These are phyloP conservation scores for Dichomitus squalens DNA, from an alignment of 1,284 basidiomycete genomes.

Conservation along the genomic window DNA sequence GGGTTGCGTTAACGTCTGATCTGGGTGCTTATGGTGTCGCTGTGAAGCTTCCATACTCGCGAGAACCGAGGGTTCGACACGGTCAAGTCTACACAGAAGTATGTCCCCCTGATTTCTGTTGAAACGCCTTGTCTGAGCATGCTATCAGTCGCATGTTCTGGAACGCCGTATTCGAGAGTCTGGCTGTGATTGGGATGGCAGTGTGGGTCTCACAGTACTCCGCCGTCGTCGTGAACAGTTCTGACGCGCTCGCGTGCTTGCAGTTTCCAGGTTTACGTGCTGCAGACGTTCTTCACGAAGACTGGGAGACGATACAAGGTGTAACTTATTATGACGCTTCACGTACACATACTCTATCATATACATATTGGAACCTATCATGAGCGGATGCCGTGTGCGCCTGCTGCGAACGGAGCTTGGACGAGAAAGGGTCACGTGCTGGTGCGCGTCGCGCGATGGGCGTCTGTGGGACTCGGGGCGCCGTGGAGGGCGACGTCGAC, in stretches of 20 bases:
- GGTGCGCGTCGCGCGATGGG: no score
- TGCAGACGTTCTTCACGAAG: slow-evolving; percentile 93
- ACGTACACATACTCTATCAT: slow-evolving; percentile 10
- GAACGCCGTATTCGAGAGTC: slow-evolving; percentile 82
- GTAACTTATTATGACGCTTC: slow-evolving; percentile 39
- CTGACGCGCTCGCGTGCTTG: slow-evolving; percentile 3
- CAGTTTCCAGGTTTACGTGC: slow-evolving; percentile 86
- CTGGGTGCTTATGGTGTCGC: slow-evolving; percentile 7
- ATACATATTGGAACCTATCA: no score
- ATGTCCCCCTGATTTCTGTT: slow-evolving; percentile 17
- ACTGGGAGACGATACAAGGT: slow-evolving; percentile 86
- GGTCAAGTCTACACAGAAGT: slow-evolving; percentile 82
- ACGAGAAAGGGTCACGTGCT: no score
- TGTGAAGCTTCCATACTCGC: slow-evolving; percentile 73
- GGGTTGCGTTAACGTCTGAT: not conserved
- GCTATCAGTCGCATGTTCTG: slow-evolving; percentile 78
- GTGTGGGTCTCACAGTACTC: slow-evolving; percentile 51
- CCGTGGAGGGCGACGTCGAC: no score
- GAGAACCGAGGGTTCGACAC: slow-evolving; percentile 82
- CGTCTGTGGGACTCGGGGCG: no score
- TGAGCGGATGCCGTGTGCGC: no score
- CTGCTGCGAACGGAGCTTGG: no score
- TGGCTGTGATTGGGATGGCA: slow-evolving; percentile 82
- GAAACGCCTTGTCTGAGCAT: slow-evolving; percentile 27
- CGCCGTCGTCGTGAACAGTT: slow-evolving; percentile 7